Percentiles rank a stretch among this genome's conserved stretches.
These are phyloP conservation scores for Plasmodium gonderi DNA, from an alignment of 169 alveolate genomes.

Conservation along the genomic window DNA sequence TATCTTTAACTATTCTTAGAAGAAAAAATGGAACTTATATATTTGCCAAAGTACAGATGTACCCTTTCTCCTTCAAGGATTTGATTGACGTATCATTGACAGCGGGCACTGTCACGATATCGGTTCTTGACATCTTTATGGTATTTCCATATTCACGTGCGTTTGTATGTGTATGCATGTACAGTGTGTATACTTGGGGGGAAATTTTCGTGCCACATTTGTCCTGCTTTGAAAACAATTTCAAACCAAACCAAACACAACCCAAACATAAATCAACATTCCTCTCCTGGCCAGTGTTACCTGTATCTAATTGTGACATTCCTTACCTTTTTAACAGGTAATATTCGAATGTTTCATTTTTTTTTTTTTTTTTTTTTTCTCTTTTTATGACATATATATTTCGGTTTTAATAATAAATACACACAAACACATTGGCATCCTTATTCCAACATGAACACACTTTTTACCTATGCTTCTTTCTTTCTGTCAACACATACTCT, in stretches of 20 bases:
- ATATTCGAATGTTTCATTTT: neutral
- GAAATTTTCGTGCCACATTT: too few species aligned
- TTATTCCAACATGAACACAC: too few species aligned
- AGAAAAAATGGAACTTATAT: constrained; percentile 65
- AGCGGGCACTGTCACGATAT: constrained; percentile 48
- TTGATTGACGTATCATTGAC: constrained; percentile 46
- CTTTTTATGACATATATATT: neutral
- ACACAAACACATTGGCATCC: too few species aligned
- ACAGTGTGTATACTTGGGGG: too few species aligned
- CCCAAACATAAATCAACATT: neutral
- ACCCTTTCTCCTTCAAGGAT: constrained; percentile 64
- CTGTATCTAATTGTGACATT: neutral
- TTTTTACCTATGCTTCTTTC: neutral
- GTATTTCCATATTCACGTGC: neutral
- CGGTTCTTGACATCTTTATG: constrained; percentile 42
- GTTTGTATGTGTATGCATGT: neutral
- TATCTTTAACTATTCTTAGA: constrained; percentile 25
- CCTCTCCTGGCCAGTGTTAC: neutral
- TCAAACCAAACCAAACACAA: too few species aligned
- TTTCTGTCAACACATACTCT: neutral
- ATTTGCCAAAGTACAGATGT: constrained; percentile 43
- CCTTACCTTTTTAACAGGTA: neutral
- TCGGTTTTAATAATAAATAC: neutral
- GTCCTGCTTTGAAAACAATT: too few species aligned
- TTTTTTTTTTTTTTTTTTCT: neutral